Evolutionary conservation across 2,329 filamentous ascomycete species (phyloP), one percentile per base, ranked within the genome.

Genomic region (Onygenales sp.): DNA sequence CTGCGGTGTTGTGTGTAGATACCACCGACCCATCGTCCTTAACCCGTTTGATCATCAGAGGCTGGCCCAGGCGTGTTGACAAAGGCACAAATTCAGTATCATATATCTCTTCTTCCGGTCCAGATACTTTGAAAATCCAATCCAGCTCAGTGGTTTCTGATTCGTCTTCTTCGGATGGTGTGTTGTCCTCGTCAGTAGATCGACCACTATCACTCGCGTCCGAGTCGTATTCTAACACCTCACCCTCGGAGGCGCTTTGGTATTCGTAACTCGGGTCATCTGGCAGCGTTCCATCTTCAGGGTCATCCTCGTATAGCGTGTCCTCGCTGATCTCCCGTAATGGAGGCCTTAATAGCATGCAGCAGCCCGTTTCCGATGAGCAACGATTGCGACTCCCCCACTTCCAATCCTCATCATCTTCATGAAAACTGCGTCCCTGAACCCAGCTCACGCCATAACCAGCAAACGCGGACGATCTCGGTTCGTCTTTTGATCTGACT

Each of bases 251-350:
- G 27, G 11, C n/a, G 33, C 36, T 51, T 14, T 42, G 14, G 27
- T 51, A 51, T 43, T 51, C 48, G 48, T 51, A 51, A 31, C 7
- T 42, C 4, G 48, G 34, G 1, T 51, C 48, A 9, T 51, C 48
- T 17, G 14, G n/a, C 14, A 17, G 46, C 27, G 14, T 49, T 17
- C 42, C 42, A 44, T 44, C 31, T 17, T 21, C 27, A 37, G 14
- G 33, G 32, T 49, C 33, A 34, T 36, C 46, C 21, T 37, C 31
- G 33, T 37, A 40, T 6, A 14, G 10, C 37, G 37, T 11, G 14
- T 40, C 37, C 11, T 31, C 17, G 17, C 14, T 17, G 17, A 46
- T 10, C 7, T 8, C 2, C 21, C 6, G 31, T 10, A 13, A 11
- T 6, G 31, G 31, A 7, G 14, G 13, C 17, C 46, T 27, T 10